Evolutionary conservation across 768 basidiomycete genomes (phyloP).

Genomic region (Suillus occidentalis): DNA sequence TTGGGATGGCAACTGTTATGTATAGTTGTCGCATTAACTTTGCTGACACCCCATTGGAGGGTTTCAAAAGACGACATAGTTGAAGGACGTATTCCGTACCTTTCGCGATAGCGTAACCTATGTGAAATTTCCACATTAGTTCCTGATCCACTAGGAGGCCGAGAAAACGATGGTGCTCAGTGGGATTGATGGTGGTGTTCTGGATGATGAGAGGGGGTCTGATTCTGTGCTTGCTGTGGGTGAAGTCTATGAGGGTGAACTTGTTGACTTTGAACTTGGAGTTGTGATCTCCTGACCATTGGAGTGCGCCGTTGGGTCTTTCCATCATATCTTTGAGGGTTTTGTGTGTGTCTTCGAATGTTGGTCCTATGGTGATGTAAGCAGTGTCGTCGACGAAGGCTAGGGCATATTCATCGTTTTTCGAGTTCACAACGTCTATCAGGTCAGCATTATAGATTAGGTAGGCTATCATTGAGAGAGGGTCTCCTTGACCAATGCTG

Average conservation of each 20-base stretch:
- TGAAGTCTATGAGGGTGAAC: slow-evolving; percentile 4
- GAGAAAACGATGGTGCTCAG: too few species aligned
- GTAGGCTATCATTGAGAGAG: slow-evolving; percentile 16
- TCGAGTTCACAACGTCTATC: slow-evolving; percentile 14
- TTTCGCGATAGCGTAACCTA: too few species aligned
- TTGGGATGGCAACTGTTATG: too few species aligned
- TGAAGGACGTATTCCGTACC: too few species aligned
- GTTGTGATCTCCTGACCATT: not conserved
- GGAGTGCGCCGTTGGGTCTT: slow-evolving; percentile 7
- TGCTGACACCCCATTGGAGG: too few species aligned
- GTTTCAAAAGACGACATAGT: too few species aligned
- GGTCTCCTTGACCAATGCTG: slow-evolving; percentile 25
- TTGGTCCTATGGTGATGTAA: slow-evolving; percentile 18
- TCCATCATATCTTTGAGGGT: slow-evolving; percentile 28
- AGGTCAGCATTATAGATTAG: slow-evolving; percentile 28
- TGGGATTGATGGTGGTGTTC: too few species aligned
- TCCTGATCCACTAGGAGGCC: too few species aligned
- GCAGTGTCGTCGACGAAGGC: slow-evolving; percentile 31
- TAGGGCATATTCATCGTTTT: slow-evolving; percentile 15
- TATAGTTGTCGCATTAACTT: too few species aligned
- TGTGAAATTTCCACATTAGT: too few species aligned
- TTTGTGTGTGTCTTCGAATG: slow-evolving; percentile 20
- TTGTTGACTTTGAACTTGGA: slow-evolving; percentile 16
- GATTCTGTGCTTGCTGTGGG: too few species aligned
- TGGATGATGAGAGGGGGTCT: too few species aligned